Evolutionary conservation across 768 basidiomycete genomes (phyloP).

Genomic region (Lactarius sanguifluus): DNA sequence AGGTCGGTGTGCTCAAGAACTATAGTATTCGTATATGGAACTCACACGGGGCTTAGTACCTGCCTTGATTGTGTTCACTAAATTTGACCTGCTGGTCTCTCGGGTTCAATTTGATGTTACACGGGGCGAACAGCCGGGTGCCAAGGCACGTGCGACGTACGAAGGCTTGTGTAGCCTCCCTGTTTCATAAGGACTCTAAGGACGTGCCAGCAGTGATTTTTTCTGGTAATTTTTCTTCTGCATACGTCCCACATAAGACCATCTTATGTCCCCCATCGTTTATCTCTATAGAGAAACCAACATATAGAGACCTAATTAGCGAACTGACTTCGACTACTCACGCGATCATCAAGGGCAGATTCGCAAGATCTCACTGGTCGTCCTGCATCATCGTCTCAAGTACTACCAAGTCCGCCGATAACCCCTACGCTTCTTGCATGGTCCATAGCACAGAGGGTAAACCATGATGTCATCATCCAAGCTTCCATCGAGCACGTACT

Average conservation of each 20-base stretch:
- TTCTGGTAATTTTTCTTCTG: constrained; percentile 10
- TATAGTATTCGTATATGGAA: background rate
- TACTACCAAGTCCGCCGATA: background rate
- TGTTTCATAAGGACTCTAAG: background rate
- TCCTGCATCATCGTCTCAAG: background rate
- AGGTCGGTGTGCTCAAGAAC: too few species aligned
- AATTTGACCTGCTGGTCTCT: constrained; percentile 8
- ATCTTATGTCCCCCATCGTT: background rate
- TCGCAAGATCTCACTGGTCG: background rate
- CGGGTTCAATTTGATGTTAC: background rate
- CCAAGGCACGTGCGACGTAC: background rate
- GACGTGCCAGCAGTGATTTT: background rate
- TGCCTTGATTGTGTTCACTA: constrained; percentile 10
- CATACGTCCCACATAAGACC: background rate
- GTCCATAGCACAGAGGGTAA: constrained; percentile 18
- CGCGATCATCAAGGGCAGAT: background rate
- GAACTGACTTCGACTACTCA: background rate
- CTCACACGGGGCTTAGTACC: constrained; percentile 6
- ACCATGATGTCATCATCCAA: background rate
- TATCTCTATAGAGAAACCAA: background rate
- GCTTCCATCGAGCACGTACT: constrained; percentile 14
- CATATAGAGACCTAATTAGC: background rate
- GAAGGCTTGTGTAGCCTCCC: background rate
- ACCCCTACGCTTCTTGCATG: constrained; percentile 11
- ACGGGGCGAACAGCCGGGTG: background rate